These are phyloP conservation scores for Trichosporon sp. DNA, from an alignment of 1,284 basidiomycete genomes.

Conservation along the genomic window DNA sequence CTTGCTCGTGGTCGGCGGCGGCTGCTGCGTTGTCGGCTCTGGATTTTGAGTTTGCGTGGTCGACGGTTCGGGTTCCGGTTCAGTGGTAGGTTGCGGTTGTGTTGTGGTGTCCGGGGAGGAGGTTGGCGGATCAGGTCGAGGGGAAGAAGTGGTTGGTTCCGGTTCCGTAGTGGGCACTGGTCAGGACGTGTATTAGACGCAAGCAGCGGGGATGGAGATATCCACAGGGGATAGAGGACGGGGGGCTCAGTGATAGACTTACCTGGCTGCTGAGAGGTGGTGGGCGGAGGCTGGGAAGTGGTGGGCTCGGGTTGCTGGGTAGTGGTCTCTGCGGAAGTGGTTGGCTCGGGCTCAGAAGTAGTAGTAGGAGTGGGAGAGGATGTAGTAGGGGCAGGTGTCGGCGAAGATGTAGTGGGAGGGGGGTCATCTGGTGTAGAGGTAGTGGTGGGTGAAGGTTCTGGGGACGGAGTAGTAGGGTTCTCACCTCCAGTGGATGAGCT, in stretches of 20 bases:
- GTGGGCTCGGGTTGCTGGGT: constrained; percentile 5
- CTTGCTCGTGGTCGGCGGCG: neutral
- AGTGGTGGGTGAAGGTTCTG: constrained; percentile 15
- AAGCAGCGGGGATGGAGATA: neutral
- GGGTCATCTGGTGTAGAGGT: constrained; percentile 3
- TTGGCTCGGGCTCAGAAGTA: constrained; percentile 4
- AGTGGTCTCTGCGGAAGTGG: constrained; percentile 3
- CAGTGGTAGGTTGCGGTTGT: constrained; percentile 14
- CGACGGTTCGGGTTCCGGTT: constrained; percentile 8
- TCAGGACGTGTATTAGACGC: constrained; percentile 17
- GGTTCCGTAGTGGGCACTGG: constrained; percentile 14
- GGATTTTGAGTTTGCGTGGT: constrained; percentile 11
- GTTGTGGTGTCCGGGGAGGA: neutral
- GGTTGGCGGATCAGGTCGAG: neutral
- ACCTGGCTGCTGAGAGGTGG: constrained; percentile 8
- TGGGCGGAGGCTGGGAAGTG: neutral
- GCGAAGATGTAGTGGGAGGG: neutral
- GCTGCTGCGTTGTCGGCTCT: constrained; percentile 14
- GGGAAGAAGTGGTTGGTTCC: neutral
- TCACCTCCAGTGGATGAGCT: constrained; percentile 16
- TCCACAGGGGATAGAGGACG: neutral
- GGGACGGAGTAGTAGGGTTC: constrained; percentile 10
- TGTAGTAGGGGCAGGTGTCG: neutral
- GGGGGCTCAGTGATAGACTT: constrained; percentile 10
- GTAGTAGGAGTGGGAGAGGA: constrained; percentile 9